phyloP scores from a whole-genome alignment of 306 rosid species.

The Lithocarpus polystachyus region DNA sequence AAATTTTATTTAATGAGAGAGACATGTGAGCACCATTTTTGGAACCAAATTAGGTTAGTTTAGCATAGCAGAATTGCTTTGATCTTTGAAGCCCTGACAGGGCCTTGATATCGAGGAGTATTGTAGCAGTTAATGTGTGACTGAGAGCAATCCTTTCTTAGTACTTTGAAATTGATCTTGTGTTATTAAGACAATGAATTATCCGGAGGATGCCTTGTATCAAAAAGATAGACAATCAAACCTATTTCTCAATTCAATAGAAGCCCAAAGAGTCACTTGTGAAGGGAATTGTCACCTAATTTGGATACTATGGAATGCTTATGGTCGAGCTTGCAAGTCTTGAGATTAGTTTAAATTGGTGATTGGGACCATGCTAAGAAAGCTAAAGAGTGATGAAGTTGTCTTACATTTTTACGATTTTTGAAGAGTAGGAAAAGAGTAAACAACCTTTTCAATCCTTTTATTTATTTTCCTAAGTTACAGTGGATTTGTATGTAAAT shows the following conservation, averaged over 20 bases:
- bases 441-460: too few relatives aligned
- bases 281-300: not conserved
- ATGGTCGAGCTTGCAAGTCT: not conserved
- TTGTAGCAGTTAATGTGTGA: not conserved
- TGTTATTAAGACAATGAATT: not conserved
- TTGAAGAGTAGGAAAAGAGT: too few relatives aligned
- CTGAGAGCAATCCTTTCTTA: not conserved
- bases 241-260: too few relatives aligned
- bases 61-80: not conserved
- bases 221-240: too few relatives aligned
- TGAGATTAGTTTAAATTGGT: not conserved
- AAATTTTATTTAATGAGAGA: not conserved
- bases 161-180: not conserved
- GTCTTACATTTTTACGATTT: too few relatives aligned
- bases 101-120: not conserved
- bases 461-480: not conserved
- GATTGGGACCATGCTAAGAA: not conserved
- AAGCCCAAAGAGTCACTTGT: not conserved
- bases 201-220: too few relatives aligned
- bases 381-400: too few relatives aligned
- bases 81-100: not conserved
- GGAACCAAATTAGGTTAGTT: not conserved
- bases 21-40: not conserved
- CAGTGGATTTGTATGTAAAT: not conserved
- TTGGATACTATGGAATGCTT: not conserved